Percentiles rank a stretch among this genome's conserved stretches.
phyloP scores from a whole-genome alignment of 768 basidiomycete species.

The Leccinum subtestaceum region DNA sequence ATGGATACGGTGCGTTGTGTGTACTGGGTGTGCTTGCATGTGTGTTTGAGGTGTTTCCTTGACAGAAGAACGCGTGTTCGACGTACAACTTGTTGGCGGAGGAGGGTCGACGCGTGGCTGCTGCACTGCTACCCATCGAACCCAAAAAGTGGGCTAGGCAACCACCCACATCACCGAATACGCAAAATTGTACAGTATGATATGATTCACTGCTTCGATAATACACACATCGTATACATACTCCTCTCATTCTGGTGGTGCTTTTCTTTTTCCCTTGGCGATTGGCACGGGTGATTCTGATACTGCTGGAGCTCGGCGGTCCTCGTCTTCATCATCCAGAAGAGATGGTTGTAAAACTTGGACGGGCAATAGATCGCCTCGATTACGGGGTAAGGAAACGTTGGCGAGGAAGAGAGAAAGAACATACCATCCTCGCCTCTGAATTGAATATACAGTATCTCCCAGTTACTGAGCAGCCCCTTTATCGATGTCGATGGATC shows the following conservation, averaged over 20 bases:
- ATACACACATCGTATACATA: slow-evolving; percentile 2
- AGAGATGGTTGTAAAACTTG: slow-evolving; percentile 55
- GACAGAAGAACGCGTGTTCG: slow-evolving; percentile 85
- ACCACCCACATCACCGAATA: neutral
- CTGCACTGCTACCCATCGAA: slow-evolving; percentile 75
- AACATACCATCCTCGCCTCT: slow-evolving; percentile 53
- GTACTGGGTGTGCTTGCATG: neutral
- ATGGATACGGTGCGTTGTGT: slow-evolving; percentile 68
- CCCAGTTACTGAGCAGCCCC: slow-evolving; percentile 59
- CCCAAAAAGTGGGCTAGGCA: slow-evolving; percentile 50
- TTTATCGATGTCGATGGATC: slow-evolving; percentile 43
- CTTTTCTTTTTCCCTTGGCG: slow-evolving; percentile 65
- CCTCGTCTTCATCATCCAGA: slow-evolving; percentile 60
- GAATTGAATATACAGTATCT: slow-evolving; percentile 65
- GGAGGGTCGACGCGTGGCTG: slow-evolving; percentile 90
- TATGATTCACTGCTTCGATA: slow-evolving; percentile 7
- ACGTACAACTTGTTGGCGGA: slow-evolving; percentile 93
- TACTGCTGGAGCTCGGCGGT: slow-evolving; percentile 28
- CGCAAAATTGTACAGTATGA: slow-evolving; percentile 16
- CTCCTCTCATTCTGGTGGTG: slow-evolving; percentile 30
- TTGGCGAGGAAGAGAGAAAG: neutral
- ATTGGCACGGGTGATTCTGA: slow-evolving; percentile 26
- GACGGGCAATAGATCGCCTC: slow-evolving; percentile 61
- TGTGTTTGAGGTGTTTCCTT: neutral
- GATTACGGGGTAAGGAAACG: neutral